Evolutionary conservation across 2,329 filamentous ascomycete genomes (phyloP), one percentile per base, ranked within the genome.

Genomic region (Alternaria brassicae): DNA sequence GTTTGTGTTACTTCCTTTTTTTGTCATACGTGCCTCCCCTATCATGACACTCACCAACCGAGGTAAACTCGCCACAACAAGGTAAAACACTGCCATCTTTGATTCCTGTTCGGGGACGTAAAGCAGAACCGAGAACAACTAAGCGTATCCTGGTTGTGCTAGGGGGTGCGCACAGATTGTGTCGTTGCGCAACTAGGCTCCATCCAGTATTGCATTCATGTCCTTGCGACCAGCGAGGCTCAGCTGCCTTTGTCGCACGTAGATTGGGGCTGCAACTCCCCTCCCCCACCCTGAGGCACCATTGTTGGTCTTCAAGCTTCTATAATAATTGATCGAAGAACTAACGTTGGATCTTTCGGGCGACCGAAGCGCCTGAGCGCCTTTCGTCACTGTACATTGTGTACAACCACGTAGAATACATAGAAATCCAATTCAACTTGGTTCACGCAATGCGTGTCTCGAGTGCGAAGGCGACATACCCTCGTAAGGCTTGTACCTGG

Each of bases 1-100:
- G 54, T 69, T 67, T 63, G 57, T 60, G 58, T 67, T 37, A 60
- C 61, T 69, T 65, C 56, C 55, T 60, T 36, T 60, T 60, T 62
- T 59, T 34, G 57, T 57, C 51, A 44, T 45, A 27, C 54, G 25
- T 58, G 51, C 56, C 60, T 60, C 53, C 44, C 25, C 51, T 21
- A 39, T 23, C 27, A 48, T 19, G 21, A 45, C 52, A 48, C 39
- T 37, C 36, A 23, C 17, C 19, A 21, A 8, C 44, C 6, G 44
- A 47, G 28, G 32, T 27, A 17, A 17, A 34, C 19, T 48, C 23
- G 13, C 34, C 12, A 13, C 13, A 48, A 48, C 34, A 48, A 48
- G 44, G 44, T 36, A 36, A 48, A 17, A 2, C 17, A 25, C 7
- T 8, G 44, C 15, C 8, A 48, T 17, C 13, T 23, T 34, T 21